Evolutionary conservation across 306 rosid genomes (phyloP), one percentile per base, ranked within the genome.

Genomic region (Fragaria ananassa): DNA sequence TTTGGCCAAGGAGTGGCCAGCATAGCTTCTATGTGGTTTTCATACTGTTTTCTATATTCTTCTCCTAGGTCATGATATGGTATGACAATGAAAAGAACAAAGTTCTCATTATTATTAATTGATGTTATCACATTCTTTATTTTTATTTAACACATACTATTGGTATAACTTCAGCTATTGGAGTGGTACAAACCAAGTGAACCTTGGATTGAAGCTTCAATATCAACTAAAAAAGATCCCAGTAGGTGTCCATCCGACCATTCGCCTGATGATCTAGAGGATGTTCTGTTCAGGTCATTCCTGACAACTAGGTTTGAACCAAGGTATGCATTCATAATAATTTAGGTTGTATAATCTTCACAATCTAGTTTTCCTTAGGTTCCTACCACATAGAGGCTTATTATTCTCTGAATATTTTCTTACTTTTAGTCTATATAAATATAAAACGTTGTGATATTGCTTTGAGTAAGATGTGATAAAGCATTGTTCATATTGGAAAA

Each of bases 221-320:
- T 18, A 74, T 56, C 68, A 50, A 47, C 78, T 11, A 69, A 35
- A 64, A 70, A 69, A 61, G 70, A 58, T 42, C 21, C 70, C 68
- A 27, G 50, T 51, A 77, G 53, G 78, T 69, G 25, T 64, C 92
- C 96, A 7, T 41, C 42, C 56, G 78, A 35, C 11, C 79, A 75
- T 79, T 77, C 90, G 15, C 13, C 49, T 4, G 87, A 80, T 42
- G 82, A 78, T 65, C 83, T 87, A 10, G 93, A 93, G 77, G 86
- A 86, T n/a, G 84, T 81, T 77, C 90, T 91, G 53, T 84, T 93
- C 65, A 45, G 74, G 31, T 76, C 87, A 54, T 91, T 76, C 84
- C 77, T 93, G 74, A 64, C 68, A 49, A 79, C 83, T 77, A 88
- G 96, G 66, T 93, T 93, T 68, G 72, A 88, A 73, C 87, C 96